Conservation (phyloP, 148 eudicot genomes). For the Heliamphora exappendiculata region DNA sequence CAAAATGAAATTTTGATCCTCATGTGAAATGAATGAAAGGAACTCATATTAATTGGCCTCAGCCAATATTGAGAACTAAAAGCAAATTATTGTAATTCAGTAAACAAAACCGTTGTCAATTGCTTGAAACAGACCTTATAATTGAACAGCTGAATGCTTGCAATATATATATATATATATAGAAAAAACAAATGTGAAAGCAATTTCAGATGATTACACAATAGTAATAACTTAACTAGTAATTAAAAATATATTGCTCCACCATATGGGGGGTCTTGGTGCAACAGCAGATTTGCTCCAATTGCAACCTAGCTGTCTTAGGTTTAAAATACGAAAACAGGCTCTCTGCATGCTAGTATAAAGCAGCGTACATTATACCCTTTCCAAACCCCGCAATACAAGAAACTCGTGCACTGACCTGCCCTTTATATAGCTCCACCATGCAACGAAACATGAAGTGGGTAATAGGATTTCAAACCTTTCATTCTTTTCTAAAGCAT, state of each 20-base stretch:
- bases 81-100: background rate
- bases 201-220: background rate
- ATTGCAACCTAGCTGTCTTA: no score
- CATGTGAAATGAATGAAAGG: background rate
- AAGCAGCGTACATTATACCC: no score
- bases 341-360: no score
- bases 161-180: no score
- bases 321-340: no score
- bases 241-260: background rate
- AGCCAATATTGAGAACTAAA: background rate
- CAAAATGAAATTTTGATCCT: no score
- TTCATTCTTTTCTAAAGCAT: background rate
- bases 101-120: background rate
- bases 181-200: background rate
- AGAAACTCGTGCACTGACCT: no score
- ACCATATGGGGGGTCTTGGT: no score
- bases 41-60: background rate
- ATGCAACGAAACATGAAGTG: background rate
- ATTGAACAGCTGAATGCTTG: background rate
- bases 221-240: background rate
- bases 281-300: no score
- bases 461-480: background rate
- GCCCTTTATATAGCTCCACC: background rate
- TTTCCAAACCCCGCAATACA: no score
- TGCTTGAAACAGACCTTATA: background rate